A percentile compares a stretch with the other conserved stretches of the same genome.
phyloP scores from a whole-genome alignment of 306 rosid genomes.

The Phaseolus lunatus region DNA sequence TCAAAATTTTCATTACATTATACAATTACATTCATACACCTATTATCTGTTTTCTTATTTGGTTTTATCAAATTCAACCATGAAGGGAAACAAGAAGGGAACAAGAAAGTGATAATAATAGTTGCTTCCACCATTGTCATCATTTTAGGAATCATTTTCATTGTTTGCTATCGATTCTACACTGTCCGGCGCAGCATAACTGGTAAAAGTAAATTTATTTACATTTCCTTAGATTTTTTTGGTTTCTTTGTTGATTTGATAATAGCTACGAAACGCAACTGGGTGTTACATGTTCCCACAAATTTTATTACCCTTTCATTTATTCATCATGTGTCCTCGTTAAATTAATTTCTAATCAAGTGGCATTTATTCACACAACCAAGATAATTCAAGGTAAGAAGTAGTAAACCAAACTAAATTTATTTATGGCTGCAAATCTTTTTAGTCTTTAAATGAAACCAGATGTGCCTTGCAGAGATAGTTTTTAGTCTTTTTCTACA shows the following conservation, averaged over 20 bases:
- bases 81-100: background rate
- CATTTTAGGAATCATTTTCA: background rate
- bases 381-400: background rate
- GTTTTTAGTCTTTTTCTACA: background rate
- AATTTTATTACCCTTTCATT: background rate
- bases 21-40: background rate
- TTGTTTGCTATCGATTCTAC: constrained; percentile 24
- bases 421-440: background rate
- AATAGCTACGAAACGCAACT: background rate
- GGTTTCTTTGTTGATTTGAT: background rate
- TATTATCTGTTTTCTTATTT: background rate
- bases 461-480: background rate
- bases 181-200: background rate
- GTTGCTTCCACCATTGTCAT: background rate
- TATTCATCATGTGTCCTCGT: background rate
- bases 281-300: background rate
- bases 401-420: background rate
- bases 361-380: background rate
- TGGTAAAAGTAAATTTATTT: constrained; percentile 20
- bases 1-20: background rate
- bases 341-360: background rate
- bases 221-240: background rate
- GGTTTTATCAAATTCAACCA: background rate
- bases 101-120: constrained; percentile 19
- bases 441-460: too few species aligned